Conservation (phyloP, 2,329 filamentous ascomycete species). For the Stemphylium vesicarium region DNA sequence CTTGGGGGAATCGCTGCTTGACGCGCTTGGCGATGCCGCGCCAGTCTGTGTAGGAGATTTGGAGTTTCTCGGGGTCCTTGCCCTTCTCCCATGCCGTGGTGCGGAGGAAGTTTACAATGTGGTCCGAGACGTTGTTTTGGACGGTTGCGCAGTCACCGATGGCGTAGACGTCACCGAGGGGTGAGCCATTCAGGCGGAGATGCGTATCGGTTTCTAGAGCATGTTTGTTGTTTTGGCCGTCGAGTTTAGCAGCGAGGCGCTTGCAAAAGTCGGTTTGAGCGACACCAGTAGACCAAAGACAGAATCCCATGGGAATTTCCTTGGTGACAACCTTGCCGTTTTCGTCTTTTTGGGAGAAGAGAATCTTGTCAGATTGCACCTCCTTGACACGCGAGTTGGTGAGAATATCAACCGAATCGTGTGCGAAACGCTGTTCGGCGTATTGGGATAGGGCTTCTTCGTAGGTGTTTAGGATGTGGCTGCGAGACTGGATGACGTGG, state of each 20-base stretch:
- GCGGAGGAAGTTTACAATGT: conserved; percentile 88
- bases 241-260: conserved; percentile 76
- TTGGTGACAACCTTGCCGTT: conserved; percentile 80
- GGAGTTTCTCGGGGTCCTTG: conserved; percentile 85
- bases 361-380: conserved; percentile 79
- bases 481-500: conserved; percentile 91
- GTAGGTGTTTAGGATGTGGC: conserved; percentile 97
- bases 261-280: conserved; percentile 82
- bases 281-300: conserved; percentile 96
- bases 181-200: conserved; percentile 84
- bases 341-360: conserved; percentile 83
- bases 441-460: conserved; percentile 93
- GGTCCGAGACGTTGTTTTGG: conserved; percentile 94
- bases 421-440: conserved; percentile 86
- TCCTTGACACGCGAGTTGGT: conserved; percentile 95
- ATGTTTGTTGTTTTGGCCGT: conserved; percentile 82
- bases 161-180: conserved; percentile 92
- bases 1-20: conserved; percentile 88
- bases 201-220: conserved; percentile 95
- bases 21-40: conserved; percentile 81
- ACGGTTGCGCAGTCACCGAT: conserved; percentile 96
- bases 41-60: conserved; percentile 89
- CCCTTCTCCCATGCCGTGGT: conserved; percentile 90
- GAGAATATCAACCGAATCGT: conserved; percentile 88
- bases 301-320: conserved; percentile 94